Conservation (phyloP, 108 stramenopile genomes). For the Cylindrotheca closterium region DNA sequence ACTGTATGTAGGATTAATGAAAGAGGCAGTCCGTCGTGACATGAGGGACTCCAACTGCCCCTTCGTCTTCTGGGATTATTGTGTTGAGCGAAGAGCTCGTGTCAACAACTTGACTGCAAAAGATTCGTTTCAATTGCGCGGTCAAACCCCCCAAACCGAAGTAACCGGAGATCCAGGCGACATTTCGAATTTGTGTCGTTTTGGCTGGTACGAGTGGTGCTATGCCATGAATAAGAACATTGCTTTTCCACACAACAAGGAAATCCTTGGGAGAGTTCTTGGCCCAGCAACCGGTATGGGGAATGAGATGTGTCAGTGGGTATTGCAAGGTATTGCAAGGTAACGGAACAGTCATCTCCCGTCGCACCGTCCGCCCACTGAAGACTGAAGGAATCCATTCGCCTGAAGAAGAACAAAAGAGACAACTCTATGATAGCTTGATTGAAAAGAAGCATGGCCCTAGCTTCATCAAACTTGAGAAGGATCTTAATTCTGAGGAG, state of each 20-base stretch:
- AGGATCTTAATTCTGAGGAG: too few species aligned
- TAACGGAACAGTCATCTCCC: slow-evolving; percentile 29
- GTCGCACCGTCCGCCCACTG: slow-evolving; percentile 21
- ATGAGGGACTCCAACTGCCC: slow-evolving; percentile 24
- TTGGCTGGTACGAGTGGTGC: too few species aligned
- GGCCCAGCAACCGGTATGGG: slow-evolving; percentile 38
- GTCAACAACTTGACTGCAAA: slow-evolving; percentile 39
- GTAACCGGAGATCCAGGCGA: too few species aligned
- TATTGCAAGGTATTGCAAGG: slow-evolving; percentile 25
- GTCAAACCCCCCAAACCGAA: slow-evolving; percentile 28
- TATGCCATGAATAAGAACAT: too few species aligned
- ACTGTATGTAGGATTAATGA: slow-evolving; percentile 38
- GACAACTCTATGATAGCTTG: too few species aligned
- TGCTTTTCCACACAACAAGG: slow-evolving; percentile 1
- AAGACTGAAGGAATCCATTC: slow-evolving; percentile 1
- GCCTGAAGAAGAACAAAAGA: not conserved
- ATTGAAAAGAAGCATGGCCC: slow-evolving; percentile 17
- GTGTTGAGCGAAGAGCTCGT: slow-evolving; percentile 30
- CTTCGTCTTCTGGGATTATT: too few species aligned
- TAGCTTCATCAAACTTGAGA: too few species aligned
- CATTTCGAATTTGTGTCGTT: slow-evolving; percentile 18
- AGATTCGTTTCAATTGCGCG: slow-evolving; percentile 31
- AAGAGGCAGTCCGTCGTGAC: slow-evolving; percentile 32
- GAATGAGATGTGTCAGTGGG: slow-evolving; percentile 43
- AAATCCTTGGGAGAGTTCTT: slow-evolving; percentile 30